A percentile compares a stretch with the other conserved stretches of the same genome.
phyloP scores from a whole-genome alignment of 371 early-diverging fungal genomes.

The Mortierella sp. region DNA sequence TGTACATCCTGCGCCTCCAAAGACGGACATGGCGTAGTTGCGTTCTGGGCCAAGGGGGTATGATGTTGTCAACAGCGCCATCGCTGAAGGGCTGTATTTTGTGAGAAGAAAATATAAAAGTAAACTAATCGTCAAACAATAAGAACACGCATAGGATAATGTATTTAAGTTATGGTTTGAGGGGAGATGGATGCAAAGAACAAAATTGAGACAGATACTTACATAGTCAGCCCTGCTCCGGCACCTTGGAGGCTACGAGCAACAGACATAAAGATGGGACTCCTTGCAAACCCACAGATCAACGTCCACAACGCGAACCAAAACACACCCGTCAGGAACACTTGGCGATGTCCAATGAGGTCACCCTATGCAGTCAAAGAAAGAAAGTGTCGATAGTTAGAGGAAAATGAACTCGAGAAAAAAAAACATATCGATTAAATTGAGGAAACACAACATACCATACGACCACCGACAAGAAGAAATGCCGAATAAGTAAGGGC shows the following conservation, averaged over 20 bases:
- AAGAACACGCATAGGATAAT: too few species aligned
- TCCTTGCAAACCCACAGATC: slow-evolving; percentile 59
- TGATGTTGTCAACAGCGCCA: slow-evolving; percentile 20
- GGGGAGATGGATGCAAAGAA: background rate
- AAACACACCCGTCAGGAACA: slow-evolving; percentile 58
- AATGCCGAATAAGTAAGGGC: slow-evolving; percentile 63
- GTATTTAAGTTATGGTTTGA: too few species aligned
- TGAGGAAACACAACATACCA: slow-evolving; percentile 18
- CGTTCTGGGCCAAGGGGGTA: slow-evolving; percentile 43
- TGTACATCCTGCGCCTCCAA: slow-evolving; percentile 38
- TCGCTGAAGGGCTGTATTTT: background rate
- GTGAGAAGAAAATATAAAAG: too few species aligned
- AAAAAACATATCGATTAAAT: background rate
- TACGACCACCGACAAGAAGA: slow-evolving; percentile 62
- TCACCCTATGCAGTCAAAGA: slow-evolving; percentile 48
- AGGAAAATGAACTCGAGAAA: background rate
- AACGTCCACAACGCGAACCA: slow-evolving; percentile 59
- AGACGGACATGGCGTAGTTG: slow-evolving; percentile 45
- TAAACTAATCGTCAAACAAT: too few species aligned
- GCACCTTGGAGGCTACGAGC: slow-evolving; percentile 62
- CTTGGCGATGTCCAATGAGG: slow-evolving; percentile 59
- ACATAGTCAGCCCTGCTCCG: slow-evolving; percentile 66
- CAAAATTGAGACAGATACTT: slow-evolving; percentile 22
- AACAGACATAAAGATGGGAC: slow-evolving; percentile 61
- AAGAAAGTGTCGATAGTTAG: background rate